Evolutionary conservation across 345 rosid species (phyloP), one percentile per base, ranked within the genome.

Genomic region (Citropsis articulata): DNA sequence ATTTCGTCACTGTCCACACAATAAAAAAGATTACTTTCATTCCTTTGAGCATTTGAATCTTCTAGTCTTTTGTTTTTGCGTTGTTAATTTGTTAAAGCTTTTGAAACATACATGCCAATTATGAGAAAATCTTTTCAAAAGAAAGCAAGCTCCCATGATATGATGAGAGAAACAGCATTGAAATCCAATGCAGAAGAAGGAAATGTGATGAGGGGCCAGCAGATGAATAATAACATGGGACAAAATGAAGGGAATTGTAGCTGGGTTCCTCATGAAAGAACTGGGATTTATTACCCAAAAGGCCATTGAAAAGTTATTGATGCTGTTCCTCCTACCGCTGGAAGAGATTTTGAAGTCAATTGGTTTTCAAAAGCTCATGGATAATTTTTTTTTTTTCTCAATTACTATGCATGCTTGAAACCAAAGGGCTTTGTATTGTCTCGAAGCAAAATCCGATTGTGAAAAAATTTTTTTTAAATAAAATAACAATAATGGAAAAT

Each of bases 271-370:
- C 82, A 85, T 66, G 84, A 82, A 9, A 68, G 69, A 25, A 78
- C 85, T 25, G 90, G 88, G 13, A 85, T 89, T 57, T 89, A 79
- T 63, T 82, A 84, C 53, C 91, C 91, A 5, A 89, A 84, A 75
- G 90, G 89, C 38, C 38, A 35, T 4, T 7, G 6, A 35, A 33
- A 83, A 75, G 86, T 79, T 12, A 84, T 89, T 69, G 86, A 84
- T 28, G 85, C 77, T 73, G 76, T 87, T 65, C 85, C 89, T 79
- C 68, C 60, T 16, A 64, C 28, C 4, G n/a, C 36, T 33, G 36
- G 36, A 33, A 33, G 36, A 33, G 36, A 69, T 45, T 69, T 76
- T 63, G 66, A 5, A 14, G 9, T 6, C 6, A 42, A 42, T 42
- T 42, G 48, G 48, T 10, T 42, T 2, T 42, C 48, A 10, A 0